Conservation (phyloP, 2,329 filamentous ascomycete species). For the Myriosclerotinia duriaeana region DNA sequence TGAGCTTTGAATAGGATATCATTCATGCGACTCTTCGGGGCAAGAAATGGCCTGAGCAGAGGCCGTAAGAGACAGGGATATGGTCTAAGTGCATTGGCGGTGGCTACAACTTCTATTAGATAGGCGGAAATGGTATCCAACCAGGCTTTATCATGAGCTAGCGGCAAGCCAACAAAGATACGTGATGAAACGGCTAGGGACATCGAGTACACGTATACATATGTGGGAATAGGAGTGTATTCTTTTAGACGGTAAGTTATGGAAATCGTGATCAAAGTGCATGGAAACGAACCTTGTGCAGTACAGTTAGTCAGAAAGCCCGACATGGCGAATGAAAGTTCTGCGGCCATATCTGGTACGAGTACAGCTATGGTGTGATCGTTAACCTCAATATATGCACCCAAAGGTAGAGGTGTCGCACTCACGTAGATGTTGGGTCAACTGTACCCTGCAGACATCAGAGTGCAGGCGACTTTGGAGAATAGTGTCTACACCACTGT, state of each 20-base stretch:
- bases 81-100: neutral
- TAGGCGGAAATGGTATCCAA: constrained; percentile 23
- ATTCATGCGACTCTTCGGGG: constrained; percentile 14
- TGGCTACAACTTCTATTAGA: constrained; percentile 1
- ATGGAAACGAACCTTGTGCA: neutral
- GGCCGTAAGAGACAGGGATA: neutral
- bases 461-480: constrained; percentile 14
- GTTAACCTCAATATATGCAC: neutral
- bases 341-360: constrained; percentile 7
- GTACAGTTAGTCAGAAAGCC: neutral
- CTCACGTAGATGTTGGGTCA: constrained; percentile 16
- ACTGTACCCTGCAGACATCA: constrained; percentile 13
- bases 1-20: constrained; percentile 10
- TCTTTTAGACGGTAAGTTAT: neutral
- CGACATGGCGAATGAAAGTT: constrained; percentile 7
- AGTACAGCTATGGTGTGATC: neutral
- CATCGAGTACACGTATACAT: constrained; percentile 3
- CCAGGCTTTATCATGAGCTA: constrained; percentile 35
- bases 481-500: constrained; percentile 13
- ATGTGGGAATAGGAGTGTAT: neutral
- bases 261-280: neutral
- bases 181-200: constrained; percentile 21
- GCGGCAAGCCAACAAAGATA: constrained; percentile 34
- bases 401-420: neutral
- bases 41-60: neutral